Evolutionary conservation across 768 basidiomycete species (phyloP).

Genomic region (Trametes gibbosa): DNA sequence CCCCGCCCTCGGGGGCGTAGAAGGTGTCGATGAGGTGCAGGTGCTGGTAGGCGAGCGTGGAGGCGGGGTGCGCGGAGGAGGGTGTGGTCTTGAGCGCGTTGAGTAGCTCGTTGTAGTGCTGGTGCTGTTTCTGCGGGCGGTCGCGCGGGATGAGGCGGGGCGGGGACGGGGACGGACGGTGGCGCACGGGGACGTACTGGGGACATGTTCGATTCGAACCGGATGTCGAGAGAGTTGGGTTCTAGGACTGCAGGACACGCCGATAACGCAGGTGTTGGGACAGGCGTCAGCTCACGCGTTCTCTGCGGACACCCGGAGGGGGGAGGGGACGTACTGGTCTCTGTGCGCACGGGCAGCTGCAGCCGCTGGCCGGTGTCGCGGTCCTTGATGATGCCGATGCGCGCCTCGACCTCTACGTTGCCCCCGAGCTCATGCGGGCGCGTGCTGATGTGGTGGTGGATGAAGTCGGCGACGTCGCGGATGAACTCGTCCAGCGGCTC

Average conservation of each 20-base stretch:
- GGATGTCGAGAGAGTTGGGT: conserved; percentile 58
- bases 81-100: conserved; percentile 72
- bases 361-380: conserved; percentile 53
- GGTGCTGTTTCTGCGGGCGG: conserved; percentile 69
- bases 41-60: conserved; percentile 73
- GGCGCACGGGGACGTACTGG: conserved; percentile 43
- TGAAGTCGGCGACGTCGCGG: conserved; percentile 85
- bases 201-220: conserved; percentile 94
- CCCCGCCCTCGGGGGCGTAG: conserved; percentile 44
- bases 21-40: conserved; percentile 78
- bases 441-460: conserved; percentile 66
- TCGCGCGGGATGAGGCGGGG: neutral
- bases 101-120: conserved; percentile 81
- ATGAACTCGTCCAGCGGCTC: conserved; percentile 94
- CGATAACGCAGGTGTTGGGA: neutral
- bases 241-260: conserved; percentile 52
- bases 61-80: conserved; percentile 49
- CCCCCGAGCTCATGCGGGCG: conserved; percentile 49
- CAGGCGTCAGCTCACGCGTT: neutral
- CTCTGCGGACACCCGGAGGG: neutral
- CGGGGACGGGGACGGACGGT: neutral
- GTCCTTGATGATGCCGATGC: conserved; percentile 77
- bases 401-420: conserved; percentile 85
- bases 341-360: conserved; percentile 69
- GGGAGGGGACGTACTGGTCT: conserved; percentile 65